phyloP scores from a whole-genome alignment of 164 flowering plant genomes.

The Cinnamomum micranthum region DNA sequence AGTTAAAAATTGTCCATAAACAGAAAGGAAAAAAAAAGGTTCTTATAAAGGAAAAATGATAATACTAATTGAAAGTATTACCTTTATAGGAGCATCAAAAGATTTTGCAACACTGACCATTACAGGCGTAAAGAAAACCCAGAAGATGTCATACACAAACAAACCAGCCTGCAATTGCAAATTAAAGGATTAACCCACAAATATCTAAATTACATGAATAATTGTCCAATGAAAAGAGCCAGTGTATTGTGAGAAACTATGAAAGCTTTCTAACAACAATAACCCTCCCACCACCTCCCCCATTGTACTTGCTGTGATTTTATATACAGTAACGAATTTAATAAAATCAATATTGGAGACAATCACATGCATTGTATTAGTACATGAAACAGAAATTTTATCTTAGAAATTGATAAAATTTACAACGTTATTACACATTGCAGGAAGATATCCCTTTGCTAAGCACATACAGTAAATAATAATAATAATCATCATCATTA shows the following conservation, averaged over 20 bases:
- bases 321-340: no score
- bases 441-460: no score
- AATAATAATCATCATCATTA: no score
- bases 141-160: conserved; percentile 94
- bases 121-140: conserved; percentile 99
- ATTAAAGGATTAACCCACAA: neutral
- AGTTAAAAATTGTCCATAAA: neutral
- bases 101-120: conserved; percentile 99
- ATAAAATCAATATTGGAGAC: no score
- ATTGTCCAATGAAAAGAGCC: neutral
- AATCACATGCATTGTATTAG: no score
- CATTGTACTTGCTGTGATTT: no score
- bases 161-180: conserved; percentile 71
- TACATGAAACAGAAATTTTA: no score
- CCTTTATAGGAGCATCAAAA: conserved; percentile 99
- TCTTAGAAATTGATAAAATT: no score
- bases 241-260: neutral
- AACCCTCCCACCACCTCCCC: no score
- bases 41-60: neutral
- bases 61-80: conserved; percentile 10
- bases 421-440: no score
- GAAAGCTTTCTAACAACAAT: neutral
- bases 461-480: no score
- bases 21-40: neutral
- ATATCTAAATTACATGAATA: neutral